These are phyloP conservation scores for Hymenoscyphus fructigenus DNA, from an alignment of 2,329 filamentous ascomycete species.

Conservation along the genomic window DNA sequence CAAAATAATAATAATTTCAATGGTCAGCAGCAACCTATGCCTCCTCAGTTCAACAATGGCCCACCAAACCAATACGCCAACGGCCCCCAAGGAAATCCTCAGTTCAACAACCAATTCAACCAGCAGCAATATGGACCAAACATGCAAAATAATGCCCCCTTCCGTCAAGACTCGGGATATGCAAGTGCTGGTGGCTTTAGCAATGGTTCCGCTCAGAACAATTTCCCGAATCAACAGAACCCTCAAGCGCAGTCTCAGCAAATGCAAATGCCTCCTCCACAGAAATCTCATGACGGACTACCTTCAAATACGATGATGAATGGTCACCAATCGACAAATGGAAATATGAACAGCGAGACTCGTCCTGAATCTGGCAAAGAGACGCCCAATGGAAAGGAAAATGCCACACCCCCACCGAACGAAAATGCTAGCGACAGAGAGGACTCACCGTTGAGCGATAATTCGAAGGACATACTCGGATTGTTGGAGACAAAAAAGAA, in stretches of 20 bases:
- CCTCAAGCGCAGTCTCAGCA: conserved; percentile 7
- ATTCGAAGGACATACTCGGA: conserved; percentile 33
- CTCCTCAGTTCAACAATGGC: conserved; percentile 8
- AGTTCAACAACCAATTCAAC: conserved; percentile 2
- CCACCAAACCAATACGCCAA: background rate
- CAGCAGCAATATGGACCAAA: conserved; percentile 10
- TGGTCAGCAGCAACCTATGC: conserved; percentile 6
- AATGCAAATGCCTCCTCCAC: conserved; percentile 6
- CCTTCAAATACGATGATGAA: background rate
- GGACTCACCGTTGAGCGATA: conserved; percentile 28
- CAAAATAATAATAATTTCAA: conserved; percentile 15
- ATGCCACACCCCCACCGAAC: conserved; percentile 1
- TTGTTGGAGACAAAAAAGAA: conserved; percentile 22
- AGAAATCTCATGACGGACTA: conserved; percentile 5
- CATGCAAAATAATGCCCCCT: conserved; percentile 1
- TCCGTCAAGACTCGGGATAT: conserved; percentile 36
- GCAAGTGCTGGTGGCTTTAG: conserved; percentile 31
- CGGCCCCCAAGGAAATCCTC: conserved; percentile 4
- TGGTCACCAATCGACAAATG: background rate
- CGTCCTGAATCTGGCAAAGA: background rate
- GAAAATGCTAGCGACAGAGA: conserved; percentile 3
- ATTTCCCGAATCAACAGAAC: conserved; percentile 15
- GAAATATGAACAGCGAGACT: background rate
- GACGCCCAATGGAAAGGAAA: background rate
- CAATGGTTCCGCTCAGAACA: conserved; percentile 21